Base-by-base conservation (phyloP, 768 basidiomycete species). In the Lyophyllum semitale region DNA sequence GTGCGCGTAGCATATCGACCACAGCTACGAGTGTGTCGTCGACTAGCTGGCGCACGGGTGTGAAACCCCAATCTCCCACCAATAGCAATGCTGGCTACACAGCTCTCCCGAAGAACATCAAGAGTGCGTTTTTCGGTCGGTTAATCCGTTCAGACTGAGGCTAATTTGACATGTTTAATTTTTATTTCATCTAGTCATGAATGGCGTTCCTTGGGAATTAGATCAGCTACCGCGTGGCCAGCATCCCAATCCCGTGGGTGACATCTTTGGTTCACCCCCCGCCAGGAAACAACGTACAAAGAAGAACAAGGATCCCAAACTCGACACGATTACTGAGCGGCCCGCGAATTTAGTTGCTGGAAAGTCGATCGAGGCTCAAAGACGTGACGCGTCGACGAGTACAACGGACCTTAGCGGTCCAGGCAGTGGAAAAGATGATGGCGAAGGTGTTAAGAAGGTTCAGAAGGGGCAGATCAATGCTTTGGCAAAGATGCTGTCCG, bases 401-500 rank as follows among this genome's bases (percentile, higher is more conserved):
- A 89, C 87, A 48, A 87, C 86, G 33, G 90, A 91, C 66, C 81
- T 91, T 13, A 72, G 73, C 45, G 76, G 77, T 47, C 53, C 57
- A 12, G 56, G 60, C 37, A 63, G 59, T 57, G 70, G 70, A 43
- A 77, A 77, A 48, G 82, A 80, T 52, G 78, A 76, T 20, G 67
- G 73, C 53, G 79, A 81, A 30, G 76, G 78, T 46, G 73, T 73
- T 46, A 82, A 91, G 80, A 93, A 89, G 75, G 88, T 91, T 65
- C 87, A 92, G 76, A 93, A 88, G 72, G 90, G 88, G 45, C 93
- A 95, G 77, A 94, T 94, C 74, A 87, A 87, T 64, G 83, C 91
- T 38, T 77, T 95, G 63, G 93, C 93, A 54, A 95, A 95, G 85
- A 92, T 95, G 91, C 76, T 95, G 55, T 91, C 87, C 54, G 88